Conservation (phyloP, 257 asterid genomes). For the Anisodus tanguticus region DNA sequence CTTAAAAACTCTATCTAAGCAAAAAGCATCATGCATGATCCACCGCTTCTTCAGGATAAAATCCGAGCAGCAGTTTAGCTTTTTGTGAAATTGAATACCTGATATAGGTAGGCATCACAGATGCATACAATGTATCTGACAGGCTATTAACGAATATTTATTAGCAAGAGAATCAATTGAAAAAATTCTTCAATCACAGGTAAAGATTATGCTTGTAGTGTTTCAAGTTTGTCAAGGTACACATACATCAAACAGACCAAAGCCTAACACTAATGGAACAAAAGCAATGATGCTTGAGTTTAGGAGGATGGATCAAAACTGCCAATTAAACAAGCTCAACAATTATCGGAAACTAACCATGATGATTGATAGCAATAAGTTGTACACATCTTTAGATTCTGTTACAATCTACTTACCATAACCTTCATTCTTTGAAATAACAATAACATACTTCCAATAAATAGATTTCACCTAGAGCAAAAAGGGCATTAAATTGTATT, state of each 20-base stretch:
- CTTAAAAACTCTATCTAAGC: neutral
- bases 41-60: neutral
- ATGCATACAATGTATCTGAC: neutral
- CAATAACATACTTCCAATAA: neutral
- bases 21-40: neutral
- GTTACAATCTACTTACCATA: neutral
- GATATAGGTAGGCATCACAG: neutral
- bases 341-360: neutral
- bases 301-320: neutral
- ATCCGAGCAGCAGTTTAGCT: neutral
- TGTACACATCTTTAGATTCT: neutral
- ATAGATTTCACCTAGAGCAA: neutral
- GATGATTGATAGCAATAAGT: neutral
- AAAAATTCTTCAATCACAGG: neutral
- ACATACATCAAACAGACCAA: neutral
- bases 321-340: neutral
- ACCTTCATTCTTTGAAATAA: neutral
- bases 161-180: neutral
- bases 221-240: neutral
- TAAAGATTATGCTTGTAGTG: neutral
- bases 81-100: neutral
- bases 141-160: neutral
- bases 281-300: neutral
- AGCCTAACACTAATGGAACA: neutral
- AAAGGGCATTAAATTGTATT: slow-evolving; percentile 26